Conservation (phyloP, 1,139 yeast species). For the Yamadazyma epiphylla region DNA sequence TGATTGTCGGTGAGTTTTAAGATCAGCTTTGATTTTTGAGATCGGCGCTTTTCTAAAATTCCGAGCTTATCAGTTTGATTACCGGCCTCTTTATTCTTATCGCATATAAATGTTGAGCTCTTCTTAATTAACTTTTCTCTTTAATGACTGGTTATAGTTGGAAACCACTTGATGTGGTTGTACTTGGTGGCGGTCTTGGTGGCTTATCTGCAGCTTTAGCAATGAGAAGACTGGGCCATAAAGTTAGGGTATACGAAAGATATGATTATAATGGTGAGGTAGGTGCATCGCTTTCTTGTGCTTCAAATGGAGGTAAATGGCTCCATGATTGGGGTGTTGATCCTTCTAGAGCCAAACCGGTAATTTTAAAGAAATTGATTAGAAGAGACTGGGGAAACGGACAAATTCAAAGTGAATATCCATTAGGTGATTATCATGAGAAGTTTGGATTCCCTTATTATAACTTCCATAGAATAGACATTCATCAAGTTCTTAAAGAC, state of each 20-base stretch:
- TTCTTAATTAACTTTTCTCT: no score
- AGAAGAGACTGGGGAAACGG: slow-evolving; percentile 22
- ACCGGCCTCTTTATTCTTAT: no score
- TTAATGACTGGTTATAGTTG: slow-evolving; percentile 9
- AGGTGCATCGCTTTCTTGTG: slow-evolving; percentile 27
- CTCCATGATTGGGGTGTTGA: slow-evolving; percentile 15
- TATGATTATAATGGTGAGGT: slow-evolving; percentile 32
- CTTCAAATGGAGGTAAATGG: slow-evolving; percentile 13
- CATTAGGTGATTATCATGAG: slow-evolving; percentile 21
- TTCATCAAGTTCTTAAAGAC: slow-evolving; percentile 18
- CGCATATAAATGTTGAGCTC: no score
- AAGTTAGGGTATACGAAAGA: slow-evolving; percentile 27
- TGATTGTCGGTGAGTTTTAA: no score
- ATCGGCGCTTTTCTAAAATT: no score
- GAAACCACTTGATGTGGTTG: slow-evolving; percentile 15
- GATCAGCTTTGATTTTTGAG: no score
- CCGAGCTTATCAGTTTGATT: no score
- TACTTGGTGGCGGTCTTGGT: slow-evolving; percentile 38
- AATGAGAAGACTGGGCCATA: slow-evolving; percentile 27
- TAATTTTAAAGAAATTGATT: slow-evolving; percentile 13
- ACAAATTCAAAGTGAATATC: slow-evolving; percentile 8
- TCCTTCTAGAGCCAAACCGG: slow-evolving; percentile 21
- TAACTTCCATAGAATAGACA: slow-evolving; percentile 19
- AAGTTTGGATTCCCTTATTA: slow-evolving; percentile 18
- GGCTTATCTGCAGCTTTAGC: slow-evolving; percentile 34